Conservation (phyloP, 352 stramenopile species). For the Phytophthora citrophthora region DNA sequence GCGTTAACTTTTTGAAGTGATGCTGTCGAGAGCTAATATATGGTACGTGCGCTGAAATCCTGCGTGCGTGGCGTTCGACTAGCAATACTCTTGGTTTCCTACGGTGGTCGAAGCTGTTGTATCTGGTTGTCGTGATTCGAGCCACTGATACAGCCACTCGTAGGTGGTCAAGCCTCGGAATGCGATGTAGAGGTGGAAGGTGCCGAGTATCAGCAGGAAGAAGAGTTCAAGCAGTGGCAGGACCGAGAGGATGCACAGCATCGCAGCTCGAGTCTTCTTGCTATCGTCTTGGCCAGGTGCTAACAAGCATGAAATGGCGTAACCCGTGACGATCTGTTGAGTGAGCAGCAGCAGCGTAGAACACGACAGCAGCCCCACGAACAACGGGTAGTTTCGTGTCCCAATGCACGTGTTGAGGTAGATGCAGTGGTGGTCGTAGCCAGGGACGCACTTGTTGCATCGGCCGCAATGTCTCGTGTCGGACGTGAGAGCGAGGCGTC, state of each 20-base stretch:
- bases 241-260: constrained; percentile 45
- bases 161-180: constrained; percentile 56
- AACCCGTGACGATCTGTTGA: constrained; percentile 57
- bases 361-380: constrained; percentile 63
- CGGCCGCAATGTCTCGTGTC: constrained; percentile 89
- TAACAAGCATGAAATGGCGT: constrained; percentile 43
- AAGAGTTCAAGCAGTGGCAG: constrained; percentile 63
- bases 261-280: constrained; percentile 15
- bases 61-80: constrained; percentile 9
- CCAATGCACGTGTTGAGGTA: constrained; percentile 96
- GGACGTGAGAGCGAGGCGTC: constrained; percentile 14
- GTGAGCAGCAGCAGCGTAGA: constrained; percentile 60
- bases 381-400: constrained; percentile 67
- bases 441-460: constrained; percentile 94
- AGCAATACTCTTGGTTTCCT: constrained; percentile 3
- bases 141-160: constrained; percentile 62
- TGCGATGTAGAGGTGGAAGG: constrained; percentile 73
- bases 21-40: constrained; percentile 8
- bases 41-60: constrained; percentile 3
- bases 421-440: constrained; percentile 96
- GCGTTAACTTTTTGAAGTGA: constrained; percentile 74
- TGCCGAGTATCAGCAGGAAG: constrained; percentile 59
- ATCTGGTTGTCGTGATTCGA: constrained; percentile 20
- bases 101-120: not conserved
- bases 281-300: not conserved